Evolutionary conservation across 1,284 basidiomycete species (phyloP).

Genomic region (Apiotrichum montevideense): DNA sequence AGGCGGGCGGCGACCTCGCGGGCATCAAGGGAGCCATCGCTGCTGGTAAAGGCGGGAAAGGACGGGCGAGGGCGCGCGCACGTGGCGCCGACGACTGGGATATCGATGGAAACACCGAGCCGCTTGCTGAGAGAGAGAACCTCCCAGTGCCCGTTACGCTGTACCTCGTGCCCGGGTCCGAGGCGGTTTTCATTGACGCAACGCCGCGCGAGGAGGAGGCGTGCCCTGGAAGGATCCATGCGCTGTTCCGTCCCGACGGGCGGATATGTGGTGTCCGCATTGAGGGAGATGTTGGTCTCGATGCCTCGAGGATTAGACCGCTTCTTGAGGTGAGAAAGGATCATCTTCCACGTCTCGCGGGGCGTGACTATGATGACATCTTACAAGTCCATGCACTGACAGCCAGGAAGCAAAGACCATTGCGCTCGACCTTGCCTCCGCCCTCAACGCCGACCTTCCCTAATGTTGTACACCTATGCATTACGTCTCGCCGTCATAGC

Average conservation of each 20-base stretch:
- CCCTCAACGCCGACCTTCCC: constrained; percentile 15
- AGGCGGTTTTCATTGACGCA: constrained; percentile 40
- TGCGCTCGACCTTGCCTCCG: constrained; percentile 8
- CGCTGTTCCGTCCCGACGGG: constrained; percentile 31
- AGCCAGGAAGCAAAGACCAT: constrained; percentile 11
- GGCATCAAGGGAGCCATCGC: constrained; percentile 44
- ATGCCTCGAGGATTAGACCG: constrained; percentile 23
- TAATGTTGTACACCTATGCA: constrained; percentile 15
- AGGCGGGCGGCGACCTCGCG: constrained; percentile 18
- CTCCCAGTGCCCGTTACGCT: constrained; percentile 43
- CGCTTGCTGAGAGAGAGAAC: constrained; percentile 25
- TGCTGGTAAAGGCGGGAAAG: constrained; percentile 19
- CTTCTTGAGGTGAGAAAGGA: constrained; percentile 24
- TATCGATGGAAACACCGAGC: constrained; percentile 29
- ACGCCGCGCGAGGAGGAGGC: constrained; percentile 42
- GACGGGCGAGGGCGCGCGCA: constrained; percentile 13
- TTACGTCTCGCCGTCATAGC: not conserved
- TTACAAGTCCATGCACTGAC: not conserved
- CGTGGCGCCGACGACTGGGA: constrained; percentile 46
- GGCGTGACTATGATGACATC: not conserved
- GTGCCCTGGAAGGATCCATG: constrained; percentile 39
- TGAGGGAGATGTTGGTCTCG: constrained; percentile 39
- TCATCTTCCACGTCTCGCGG: not conserved
- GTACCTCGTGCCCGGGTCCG: constrained; percentile 33
- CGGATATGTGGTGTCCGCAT: constrained; percentile 41